phyloP scores from a whole-genome alignment of 768 basidiomycete species.

The Bullera alba region DNA sequence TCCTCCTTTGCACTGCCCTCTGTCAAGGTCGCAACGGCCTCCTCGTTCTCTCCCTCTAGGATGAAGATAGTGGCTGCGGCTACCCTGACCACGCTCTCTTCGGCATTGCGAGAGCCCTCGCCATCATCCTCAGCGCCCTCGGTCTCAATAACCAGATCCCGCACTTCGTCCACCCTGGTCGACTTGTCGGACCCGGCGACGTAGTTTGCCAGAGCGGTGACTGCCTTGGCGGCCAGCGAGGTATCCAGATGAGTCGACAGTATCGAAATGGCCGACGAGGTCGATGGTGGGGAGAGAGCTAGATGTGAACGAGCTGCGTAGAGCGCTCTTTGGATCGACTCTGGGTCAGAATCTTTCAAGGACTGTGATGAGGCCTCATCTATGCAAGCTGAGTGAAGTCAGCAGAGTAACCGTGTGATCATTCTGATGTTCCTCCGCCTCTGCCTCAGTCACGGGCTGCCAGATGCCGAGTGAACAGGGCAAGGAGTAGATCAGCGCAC shows the following conservation, averaged over 20 bases:
- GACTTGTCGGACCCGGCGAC: constrained; percentile 49
- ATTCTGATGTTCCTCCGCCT: too few species aligned
- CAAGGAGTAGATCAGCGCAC: constrained; percentile 8
- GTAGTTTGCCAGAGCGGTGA: constrained; percentile 66
- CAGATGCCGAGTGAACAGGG: not conserved
- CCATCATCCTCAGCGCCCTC: constrained; percentile 65
- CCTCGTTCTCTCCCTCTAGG: constrained; percentile 75
- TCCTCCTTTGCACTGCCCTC: constrained; percentile 62
- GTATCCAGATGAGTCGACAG: constrained; percentile 19
- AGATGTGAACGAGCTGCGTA: constrained; percentile 45
- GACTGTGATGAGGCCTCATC: constrained; percentile 35
- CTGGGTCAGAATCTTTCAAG: constrained; percentile 12
- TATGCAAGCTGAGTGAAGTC: constrained; percentile 32
- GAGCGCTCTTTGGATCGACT: constrained; percentile 34
- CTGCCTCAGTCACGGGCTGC: not conserved
- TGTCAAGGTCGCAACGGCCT: constrained; percentile 81
- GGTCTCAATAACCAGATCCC: constrained; percentile 78
- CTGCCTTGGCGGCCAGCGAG: constrained; percentile 48
- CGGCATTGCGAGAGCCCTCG: constrained; percentile 57
- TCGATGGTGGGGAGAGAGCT: constrained; percentile 26
- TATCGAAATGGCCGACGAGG: constrained; percentile 14
- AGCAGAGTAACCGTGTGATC: too few species aligned
- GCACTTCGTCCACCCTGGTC: constrained; percentile 65
- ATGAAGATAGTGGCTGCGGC: constrained; percentile 82
- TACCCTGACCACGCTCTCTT: constrained; percentile 67